Percentiles rank a stretch among this genome's conserved stretches.
These are phyloP conservation scores for Aaosphaeria pasadenensis DNA, from an alignment of 2,329 filamentous ascomycete genomes.

Conservation along the genomic window DNA sequence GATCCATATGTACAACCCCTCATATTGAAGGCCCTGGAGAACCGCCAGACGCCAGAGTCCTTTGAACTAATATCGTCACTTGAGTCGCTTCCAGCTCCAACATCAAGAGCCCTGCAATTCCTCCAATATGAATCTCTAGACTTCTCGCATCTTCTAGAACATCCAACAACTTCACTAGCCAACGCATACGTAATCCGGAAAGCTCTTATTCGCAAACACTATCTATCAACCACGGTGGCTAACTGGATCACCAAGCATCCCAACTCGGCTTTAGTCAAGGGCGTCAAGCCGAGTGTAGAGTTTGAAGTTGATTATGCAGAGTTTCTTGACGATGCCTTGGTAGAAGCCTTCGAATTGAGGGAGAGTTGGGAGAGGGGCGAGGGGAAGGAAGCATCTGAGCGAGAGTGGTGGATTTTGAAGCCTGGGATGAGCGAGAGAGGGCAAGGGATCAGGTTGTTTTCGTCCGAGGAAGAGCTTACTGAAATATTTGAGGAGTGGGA, in stretches of 20 bases:
- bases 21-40: conserved; percentile 68
- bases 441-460: conserved; percentile 88
- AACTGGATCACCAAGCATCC: conserved; percentile 87
- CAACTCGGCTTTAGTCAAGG: conserved; percentile 61
- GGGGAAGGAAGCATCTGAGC: conserved; percentile 33
- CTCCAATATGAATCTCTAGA: conserved; percentile 83
- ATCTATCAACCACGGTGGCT: conserved; percentile 76
- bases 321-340: conserved; percentile 88
- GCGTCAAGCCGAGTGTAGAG: conserved; percentile 75
- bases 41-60: conserved; percentile 54
- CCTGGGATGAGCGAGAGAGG: conserved; percentile 96
- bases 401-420: conserved; percentile 97
- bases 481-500: conserved; percentile 93
- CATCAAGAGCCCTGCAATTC: conserved; percentile 67
- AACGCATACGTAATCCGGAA: conserved; percentile 97
- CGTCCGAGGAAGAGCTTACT: conserved; percentile 77
- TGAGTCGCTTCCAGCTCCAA: conserved; percentile 46
- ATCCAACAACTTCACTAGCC: conserved; percentile 63
- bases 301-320: conserved; percentile 97
- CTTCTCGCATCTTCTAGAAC: conserved; percentile 68
- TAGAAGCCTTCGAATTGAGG: conserved; percentile 84
- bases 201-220: conserved; percentile 94
- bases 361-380: conserved; percentile 67
- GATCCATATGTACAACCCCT: conserved; percentile 88
- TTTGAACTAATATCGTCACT: conserved; percentile 56